phyloP scores from a whole-genome alignment of 495 filamentous ascomycete species.

The Penicillium tannophilum region DNA sequence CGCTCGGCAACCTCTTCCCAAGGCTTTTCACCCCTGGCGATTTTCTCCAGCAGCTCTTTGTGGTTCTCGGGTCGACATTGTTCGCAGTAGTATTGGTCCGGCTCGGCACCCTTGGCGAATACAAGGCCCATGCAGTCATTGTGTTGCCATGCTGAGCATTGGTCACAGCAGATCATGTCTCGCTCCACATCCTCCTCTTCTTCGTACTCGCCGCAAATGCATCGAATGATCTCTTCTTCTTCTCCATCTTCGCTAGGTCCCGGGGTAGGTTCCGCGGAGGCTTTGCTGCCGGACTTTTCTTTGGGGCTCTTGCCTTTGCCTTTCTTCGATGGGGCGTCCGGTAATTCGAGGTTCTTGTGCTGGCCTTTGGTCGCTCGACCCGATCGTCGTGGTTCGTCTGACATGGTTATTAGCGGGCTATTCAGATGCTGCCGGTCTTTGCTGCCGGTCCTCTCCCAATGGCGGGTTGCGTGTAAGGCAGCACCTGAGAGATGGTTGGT shows the following conservation, averaged over 20 bases:
- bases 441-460: slow-evolving; percentile 11
- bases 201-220: slow-evolving; percentile 85
- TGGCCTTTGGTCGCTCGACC: slow-evolving; percentile 95
- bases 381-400: slow-evolving; percentile 89
- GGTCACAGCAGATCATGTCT: slow-evolving; percentile 90
- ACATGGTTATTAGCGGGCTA: slow-evolving; percentile 36
- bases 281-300: slow-evolving; percentile 48
- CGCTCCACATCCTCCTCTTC: slow-evolving; percentile 80
- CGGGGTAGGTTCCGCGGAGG: slow-evolving; percentile 52
- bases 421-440: neutral
- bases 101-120: slow-evolving; percentile 71
- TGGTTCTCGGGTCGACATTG: slow-evolving; percentile 84
- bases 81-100: slow-evolving; percentile 87
- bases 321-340: slow-evolving; percentile 64
- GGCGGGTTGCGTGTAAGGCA: slow-evolving; percentile 6
- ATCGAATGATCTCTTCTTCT: slow-evolving; percentile 79
- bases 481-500: slow-evolving; percentile 14
- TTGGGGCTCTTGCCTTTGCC: slow-evolving; percentile 61
- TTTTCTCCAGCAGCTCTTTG: slow-evolving; percentile 68
- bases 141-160: slow-evolving; percentile 92
- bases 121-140: slow-evolving; percentile 91
- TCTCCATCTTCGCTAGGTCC: slow-evolving; percentile 64
- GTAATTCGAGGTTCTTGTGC: slow-evolving; percentile 78
- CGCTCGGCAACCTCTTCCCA: slow-evolving; percentile 71
- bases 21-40: slow-evolving; percentile 76